A percentile compares a stretch with the other conserved stretches of the same genome.
These are phyloP conservation scores for Suillus bovinus DNA, from an alignment of 768 basidiomycete species.

Conservation along the genomic window DNA sequence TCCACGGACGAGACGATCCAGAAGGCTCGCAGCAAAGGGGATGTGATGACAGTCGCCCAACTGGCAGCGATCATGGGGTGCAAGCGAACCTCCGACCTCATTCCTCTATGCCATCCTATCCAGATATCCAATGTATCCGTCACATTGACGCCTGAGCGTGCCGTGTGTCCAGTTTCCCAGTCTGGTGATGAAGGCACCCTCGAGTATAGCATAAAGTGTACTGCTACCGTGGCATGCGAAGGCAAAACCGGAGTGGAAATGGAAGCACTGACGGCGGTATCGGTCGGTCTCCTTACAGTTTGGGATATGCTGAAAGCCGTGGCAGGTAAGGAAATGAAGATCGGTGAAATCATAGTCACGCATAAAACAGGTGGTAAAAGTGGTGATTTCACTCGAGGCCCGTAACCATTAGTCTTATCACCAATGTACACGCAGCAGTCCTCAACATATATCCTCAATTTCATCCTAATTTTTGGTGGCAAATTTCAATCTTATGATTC, in stretches of 20 bases:
- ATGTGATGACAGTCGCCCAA: constrained; percentile 74
- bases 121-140: constrained; percentile 69
- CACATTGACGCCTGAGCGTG: constrained; percentile 49
- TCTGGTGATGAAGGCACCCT: constrained; percentile 5
- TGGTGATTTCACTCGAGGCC: constrained; percentile 56
- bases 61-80: constrained; percentile 87
- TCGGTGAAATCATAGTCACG: constrained; percentile 64
- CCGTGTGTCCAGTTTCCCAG: neutral
- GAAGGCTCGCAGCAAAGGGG: constrained; percentile 66
- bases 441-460: neutral
- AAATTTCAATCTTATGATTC: neutral
- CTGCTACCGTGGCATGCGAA: constrained; percentile 70
- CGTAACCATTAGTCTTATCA: neutral
- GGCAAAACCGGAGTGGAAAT: constrained; percentile 90
- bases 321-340: constrained; percentile 85
- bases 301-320: constrained; percentile 96
- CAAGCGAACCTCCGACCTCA: constrained; percentile 80
- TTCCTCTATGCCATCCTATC: constrained; percentile 89
- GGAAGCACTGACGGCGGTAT: constrained; percentile 89
- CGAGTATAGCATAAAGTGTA: constrained; percentile 57
- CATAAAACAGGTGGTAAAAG: constrained; percentile 75
- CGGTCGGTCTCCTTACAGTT: constrained; percentile 74
- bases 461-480: neutral
- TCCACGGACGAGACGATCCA: constrained; percentile 32
- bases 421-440: neutral